Base-by-base conservation (phyloP, 2,329 filamentous ascomycete genomes). In the Pseudogymnoascus sp. region DNA sequence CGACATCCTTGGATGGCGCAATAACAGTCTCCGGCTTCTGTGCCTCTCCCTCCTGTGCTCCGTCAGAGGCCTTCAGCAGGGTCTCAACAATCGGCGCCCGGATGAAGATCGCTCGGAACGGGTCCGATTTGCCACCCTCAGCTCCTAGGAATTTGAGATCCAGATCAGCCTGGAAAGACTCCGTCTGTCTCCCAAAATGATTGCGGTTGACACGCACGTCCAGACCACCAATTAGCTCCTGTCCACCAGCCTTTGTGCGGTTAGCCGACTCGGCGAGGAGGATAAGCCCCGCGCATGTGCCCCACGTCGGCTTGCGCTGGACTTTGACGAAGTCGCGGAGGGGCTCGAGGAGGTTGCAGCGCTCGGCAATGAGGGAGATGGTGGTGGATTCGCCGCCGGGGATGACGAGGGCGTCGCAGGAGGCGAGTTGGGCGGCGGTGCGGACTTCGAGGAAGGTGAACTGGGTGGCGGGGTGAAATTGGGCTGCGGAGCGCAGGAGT, bases 371-470 rank as follows among this genome's bases (percentile, higher is more conserved):
- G 31, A 97, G 83, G 10, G 91, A 91, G 69, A 99, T 96, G 3
- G 93, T 88, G 1, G 95, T 97, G 77, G 91, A 96, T 76, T 99
- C 95, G 66, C 95, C 95, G 62, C 95, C 95, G 2, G 95, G 95
- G 57, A 99, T 86, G 72, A 99, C 86, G 47, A 99, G 82, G 26
- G 86, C 93, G 75, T 93, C 86, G 77, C 93, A 97, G 69, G 74
- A 75, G 4, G 81, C 78, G 34, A 99, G 82, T 71, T 96, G 83
- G 5, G 80, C 77, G 2, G 84, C 78, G 5, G 88, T 97, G 65
- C 93, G 88, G 57, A 97, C 91, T 75, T 96, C 88, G 68, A 61
- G 40, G 66, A 21, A 26, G 21, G 11, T 64, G 63, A 67, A 21
- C 39, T 54, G 16, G 63, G 51, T 60, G 64, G 61, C 11, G 63